Evolutionary conservation across 148 eudicot species (phyloP).

Genomic region (Fagopyrum esculentum): DNA sequence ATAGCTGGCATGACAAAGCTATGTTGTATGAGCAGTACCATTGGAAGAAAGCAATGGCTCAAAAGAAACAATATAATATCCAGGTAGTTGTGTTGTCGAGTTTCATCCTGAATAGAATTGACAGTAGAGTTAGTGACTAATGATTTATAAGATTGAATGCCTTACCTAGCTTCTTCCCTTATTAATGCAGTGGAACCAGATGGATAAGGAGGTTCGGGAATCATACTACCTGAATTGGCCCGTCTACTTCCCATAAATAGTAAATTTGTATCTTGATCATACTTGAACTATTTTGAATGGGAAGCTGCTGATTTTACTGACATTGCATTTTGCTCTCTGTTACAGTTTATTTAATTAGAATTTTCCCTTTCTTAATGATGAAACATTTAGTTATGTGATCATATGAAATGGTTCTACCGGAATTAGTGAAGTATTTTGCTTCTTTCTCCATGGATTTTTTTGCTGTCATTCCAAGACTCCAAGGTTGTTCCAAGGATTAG

Average conservation of each 20-base stretch:
- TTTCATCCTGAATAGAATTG: background rate
- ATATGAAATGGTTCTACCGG: background rate
- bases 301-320: slow-evolving; percentile 1
- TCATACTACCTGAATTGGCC: slow-evolving; percentile 91
- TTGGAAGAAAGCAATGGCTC: slow-evolving; percentile 77
- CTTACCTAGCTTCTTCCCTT: slow-evolving; percentile 6
- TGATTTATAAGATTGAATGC: background rate
- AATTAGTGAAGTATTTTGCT: background rate
- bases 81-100: slow-evolving; percentile 26
- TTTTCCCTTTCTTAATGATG: background rate
- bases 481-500: background rate
- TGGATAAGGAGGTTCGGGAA: slow-evolving; percentile 48
- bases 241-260: slow-evolving; percentile 49
- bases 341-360: background rate
- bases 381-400: background rate
- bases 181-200: slow-evolving; percentile 74
- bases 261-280: background rate
- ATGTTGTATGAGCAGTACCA: slow-evolving; percentile 81
- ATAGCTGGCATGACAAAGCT: slow-evolving; percentile 93
- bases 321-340: background rate
- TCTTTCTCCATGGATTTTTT: no score
- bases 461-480: no score
- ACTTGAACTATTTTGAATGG: background rate
- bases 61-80: slow-evolving; percentile 64
- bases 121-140: background rate